A percentile compares a stretch with the other conserved stretches of the same genome.
Conservation (phyloP, 306 rosid species). For the Cucurbita argyrosperma region DNA sequence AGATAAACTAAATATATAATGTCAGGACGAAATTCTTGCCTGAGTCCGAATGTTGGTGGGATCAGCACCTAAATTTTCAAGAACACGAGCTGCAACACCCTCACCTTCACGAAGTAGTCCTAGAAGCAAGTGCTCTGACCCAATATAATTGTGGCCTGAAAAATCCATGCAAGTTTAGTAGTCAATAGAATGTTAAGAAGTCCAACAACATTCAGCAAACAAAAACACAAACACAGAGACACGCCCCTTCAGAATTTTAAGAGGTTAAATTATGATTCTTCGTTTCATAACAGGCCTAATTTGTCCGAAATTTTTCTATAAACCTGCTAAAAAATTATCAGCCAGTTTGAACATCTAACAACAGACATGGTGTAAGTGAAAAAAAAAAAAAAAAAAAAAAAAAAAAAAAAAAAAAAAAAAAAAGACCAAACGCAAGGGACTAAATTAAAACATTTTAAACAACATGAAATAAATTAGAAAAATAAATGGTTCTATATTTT, state of each 20-base stretch:
- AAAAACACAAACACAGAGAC: not conserved
- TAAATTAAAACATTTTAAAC: not conserved
- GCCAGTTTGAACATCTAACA: not conserved
- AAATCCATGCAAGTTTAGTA: not conserved
- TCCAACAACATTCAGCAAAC: not conserved
- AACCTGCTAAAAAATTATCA: not conserved
- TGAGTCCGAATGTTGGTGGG: constrained; percentile 83
- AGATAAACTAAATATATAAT: not conserved
- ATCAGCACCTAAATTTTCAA: constrained; percentile 90
- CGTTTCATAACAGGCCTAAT: not conserved
- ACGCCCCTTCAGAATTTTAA: not conserved
- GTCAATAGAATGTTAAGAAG: not conserved
- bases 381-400: no score
- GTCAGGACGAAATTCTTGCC: constrained; percentile 30
- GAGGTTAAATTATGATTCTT: not conserved
- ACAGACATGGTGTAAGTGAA: no score
- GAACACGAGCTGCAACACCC: constrained; percentile 96
- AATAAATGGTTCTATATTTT: not conserved
- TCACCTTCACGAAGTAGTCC: constrained; percentile 97
- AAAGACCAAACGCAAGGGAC: not conserved
- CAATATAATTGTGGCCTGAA: constrained; percentile 88
- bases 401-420: no score
- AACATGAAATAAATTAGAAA: not conserved
- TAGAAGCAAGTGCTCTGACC: constrained; percentile 92
- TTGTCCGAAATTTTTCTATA: not conserved